Percentiles rank a stretch among this genome's conserved stretches.
Conservation (phyloP, 2,329 filamentous ascomycete species). For the Colletotrichum sp. region DNA sequence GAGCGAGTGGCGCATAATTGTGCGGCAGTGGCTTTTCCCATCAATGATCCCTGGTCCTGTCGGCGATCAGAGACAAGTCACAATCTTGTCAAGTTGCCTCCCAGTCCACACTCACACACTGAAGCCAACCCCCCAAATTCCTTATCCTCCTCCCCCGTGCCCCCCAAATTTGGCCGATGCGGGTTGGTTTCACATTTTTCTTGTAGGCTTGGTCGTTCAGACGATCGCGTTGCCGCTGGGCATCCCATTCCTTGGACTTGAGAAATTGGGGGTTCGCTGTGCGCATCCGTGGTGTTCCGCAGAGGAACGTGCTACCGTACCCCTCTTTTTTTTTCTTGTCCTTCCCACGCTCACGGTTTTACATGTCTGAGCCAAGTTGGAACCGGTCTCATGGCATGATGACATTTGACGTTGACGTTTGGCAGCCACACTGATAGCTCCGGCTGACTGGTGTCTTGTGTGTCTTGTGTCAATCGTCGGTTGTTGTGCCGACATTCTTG, state of each 20-base stretch:
- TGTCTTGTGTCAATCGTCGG: neutral
- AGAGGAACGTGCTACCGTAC: neutral
- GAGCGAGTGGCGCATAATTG: neutral
- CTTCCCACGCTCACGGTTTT: neutral
- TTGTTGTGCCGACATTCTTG: neutral
- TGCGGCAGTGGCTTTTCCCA: neutral
- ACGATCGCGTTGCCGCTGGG: constrained; percentile 6
- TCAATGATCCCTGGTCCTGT: neutral
- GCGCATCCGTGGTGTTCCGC: neutral
- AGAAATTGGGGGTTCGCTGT: constrained; percentile 2
- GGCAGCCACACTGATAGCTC: neutral
- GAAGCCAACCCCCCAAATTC: neutral
- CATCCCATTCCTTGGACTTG: constrained; percentile 6
- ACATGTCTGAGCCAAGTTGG: neutral
- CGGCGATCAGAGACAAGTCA: constrained; percentile 19
- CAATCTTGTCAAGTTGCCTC: constrained; percentile 17
- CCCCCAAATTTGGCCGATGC: neutral
- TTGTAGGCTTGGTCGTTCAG: neutral
- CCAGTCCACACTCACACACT: neutral
- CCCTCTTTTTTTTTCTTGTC: neutral
- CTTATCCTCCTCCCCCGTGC: neutral
- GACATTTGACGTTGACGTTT: neutral
- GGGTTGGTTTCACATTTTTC: neutral
- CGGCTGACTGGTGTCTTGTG: neutral
- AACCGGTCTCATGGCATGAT: constrained; percentile 3